A percentile compares a stretch with the other conserved stretches of the same genome.
Conservation (phyloP, 352 stramenopile species). For the Phytophthora macrochlamydospora region DNA sequence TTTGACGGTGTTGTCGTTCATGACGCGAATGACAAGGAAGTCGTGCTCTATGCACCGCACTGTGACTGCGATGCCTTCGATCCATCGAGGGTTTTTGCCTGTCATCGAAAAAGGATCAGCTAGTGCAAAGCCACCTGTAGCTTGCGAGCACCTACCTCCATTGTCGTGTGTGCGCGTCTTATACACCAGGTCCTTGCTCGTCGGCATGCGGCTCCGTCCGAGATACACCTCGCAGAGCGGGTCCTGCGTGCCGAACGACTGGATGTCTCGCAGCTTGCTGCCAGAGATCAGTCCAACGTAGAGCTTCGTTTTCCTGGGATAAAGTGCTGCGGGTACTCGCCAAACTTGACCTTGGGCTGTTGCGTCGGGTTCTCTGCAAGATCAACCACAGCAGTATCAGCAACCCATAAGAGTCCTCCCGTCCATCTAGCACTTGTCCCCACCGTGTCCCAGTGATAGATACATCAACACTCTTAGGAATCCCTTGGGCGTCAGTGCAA, state of each 20-base stretch:
- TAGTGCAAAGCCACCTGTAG: neutral
- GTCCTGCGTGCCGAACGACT: constrained; percentile 80
- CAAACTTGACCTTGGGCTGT: constrained; percentile 64
- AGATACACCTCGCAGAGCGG: constrained; percentile 77
- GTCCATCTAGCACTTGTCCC: neutral
- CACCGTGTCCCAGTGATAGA: constrained; percentile 71
- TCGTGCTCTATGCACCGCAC: constrained; percentile 85
- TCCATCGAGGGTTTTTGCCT: constrained; percentile 83
- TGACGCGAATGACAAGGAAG: constrained; percentile 77
- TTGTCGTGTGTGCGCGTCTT: constrained; percentile 79
- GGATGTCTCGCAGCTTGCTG: constrained; percentile 77
- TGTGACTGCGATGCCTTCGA: constrained; percentile 61
- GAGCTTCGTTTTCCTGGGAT: constrained; percentile 74
- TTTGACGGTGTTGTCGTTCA: constrained; percentile 83
- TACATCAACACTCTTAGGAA: constrained; percentile 77
- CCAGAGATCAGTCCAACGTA: constrained; percentile 69
- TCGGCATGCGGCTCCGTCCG: constrained; percentile 48
- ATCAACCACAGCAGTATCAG: constrained; percentile 5
- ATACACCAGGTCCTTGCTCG: constrained; percentile 64
- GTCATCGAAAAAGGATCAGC: neutral
- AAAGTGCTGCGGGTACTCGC: constrained; percentile 78
- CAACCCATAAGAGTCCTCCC: neutral
- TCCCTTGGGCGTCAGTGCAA: constrained; percentile 68
- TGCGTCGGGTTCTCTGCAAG: constrained; percentile 71
- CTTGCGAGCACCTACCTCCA: constrained; percentile 38